Conservation (phyloP, 2,329 filamentous ascomycete genomes). For the Fusarium chlamydosporum region DNA sequence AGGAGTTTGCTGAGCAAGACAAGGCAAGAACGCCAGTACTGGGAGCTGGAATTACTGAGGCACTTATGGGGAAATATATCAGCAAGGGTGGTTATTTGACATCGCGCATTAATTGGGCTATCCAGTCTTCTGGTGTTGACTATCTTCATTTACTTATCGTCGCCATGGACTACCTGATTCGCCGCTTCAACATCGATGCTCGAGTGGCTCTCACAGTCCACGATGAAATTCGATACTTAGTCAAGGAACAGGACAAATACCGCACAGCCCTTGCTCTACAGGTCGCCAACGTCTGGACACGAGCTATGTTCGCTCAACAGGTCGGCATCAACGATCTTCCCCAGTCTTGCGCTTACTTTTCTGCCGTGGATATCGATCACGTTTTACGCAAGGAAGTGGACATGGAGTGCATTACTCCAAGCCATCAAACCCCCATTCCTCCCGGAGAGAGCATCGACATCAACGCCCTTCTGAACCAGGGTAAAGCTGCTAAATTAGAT, state of each 20-base stretch:
- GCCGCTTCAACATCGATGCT: slow-evolving; percentile 86
- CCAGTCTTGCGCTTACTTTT: slow-evolving; percentile 95
- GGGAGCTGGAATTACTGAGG: slow-evolving; percentile 95
- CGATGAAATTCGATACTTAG: slow-evolving; percentile 96
- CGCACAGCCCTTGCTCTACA: slow-evolving; percentile 92
- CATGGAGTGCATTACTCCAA: slow-evolving; percentile 96
- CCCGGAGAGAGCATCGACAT: slow-evolving; percentile 93
- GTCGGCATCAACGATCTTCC: slow-evolving; percentile 96
- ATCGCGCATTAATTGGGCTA: slow-evolving; percentile 98
- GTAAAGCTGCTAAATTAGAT: slow-evolving; percentile 77
- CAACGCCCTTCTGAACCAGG: slow-evolving; percentile 79
- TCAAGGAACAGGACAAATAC: slow-evolving; percentile 88
- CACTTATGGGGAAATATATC: slow-evolving; percentile 88
- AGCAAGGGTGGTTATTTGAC: slow-evolving; percentile 94
- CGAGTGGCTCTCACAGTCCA: slow-evolving; percentile 95
- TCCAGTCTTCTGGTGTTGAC: slow-evolving; percentile 96
- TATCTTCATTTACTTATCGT: slow-evolving; percentile 96
- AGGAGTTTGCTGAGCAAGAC: slow-evolving; percentile 97
- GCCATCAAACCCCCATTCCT: slow-evolving; percentile 81
- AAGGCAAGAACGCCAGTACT: slow-evolving; percentile 90
- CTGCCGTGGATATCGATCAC: slow-evolving; percentile 92
- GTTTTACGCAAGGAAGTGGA: slow-evolving; percentile 98
- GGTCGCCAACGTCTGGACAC: slow-evolving; percentile 94
- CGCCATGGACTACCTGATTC: slow-evolving; percentile 91
- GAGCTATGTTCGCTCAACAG: slow-evolving; percentile 97